These are phyloP conservation scores for Pyrenophora seminiperda DNA, from an alignment of 2,329 filamentous ascomycete species.

Conservation along the genomic window DNA sequence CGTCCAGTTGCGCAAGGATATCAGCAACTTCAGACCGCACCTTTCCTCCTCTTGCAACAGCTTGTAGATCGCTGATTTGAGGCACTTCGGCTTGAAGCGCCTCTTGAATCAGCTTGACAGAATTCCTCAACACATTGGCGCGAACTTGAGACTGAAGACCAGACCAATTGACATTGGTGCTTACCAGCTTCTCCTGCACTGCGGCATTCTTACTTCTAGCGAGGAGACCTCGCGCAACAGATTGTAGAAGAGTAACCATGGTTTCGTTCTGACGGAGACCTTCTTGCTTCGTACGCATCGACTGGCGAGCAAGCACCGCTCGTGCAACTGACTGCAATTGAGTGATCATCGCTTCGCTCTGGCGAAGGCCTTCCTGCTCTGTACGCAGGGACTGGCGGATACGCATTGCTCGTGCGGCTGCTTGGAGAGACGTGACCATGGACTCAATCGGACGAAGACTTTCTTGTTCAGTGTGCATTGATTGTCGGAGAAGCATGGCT, in stretches of 20 bases:
- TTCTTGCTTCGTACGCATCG: constrained; percentile 42
- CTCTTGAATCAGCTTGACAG: constrained; percentile 37
- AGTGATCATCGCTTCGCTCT: constrained; percentile 57
- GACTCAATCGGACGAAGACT: too few relatives aligned
- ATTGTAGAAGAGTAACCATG: constrained; percentile 63
- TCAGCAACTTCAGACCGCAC: constrained; percentile 39
- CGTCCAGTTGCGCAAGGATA: constrained; percentile 49
- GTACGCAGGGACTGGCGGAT: too few relatives aligned
- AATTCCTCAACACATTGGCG: constrained; percentile 44
- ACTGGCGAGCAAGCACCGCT: constrained; percentile 49
- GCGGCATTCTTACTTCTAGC: constrained; percentile 49
- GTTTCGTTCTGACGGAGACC: constrained; percentile 47
- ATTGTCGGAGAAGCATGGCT: constrained; percentile 49
- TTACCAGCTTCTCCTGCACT: constrained; percentile 50
- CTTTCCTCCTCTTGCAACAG: constrained; percentile 46
- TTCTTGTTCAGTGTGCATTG: constrained; percentile 42
- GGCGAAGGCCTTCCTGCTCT: constrained; percentile 39
- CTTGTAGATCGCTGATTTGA: constrained; percentile 48
- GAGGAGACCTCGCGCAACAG: constrained; percentile 62
- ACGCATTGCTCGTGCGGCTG: too few relatives aligned
- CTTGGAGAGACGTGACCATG: too few relatives aligned
- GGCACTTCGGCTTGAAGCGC: constrained; percentile 40
- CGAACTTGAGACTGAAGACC: constrained; percentile 55
- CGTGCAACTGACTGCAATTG: constrained; percentile 51
- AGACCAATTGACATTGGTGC: constrained; percentile 49